Base-by-base conservation (phyloP, 2,329 filamentous ascomycete species). In the Aureobasidium sp. region DNA sequence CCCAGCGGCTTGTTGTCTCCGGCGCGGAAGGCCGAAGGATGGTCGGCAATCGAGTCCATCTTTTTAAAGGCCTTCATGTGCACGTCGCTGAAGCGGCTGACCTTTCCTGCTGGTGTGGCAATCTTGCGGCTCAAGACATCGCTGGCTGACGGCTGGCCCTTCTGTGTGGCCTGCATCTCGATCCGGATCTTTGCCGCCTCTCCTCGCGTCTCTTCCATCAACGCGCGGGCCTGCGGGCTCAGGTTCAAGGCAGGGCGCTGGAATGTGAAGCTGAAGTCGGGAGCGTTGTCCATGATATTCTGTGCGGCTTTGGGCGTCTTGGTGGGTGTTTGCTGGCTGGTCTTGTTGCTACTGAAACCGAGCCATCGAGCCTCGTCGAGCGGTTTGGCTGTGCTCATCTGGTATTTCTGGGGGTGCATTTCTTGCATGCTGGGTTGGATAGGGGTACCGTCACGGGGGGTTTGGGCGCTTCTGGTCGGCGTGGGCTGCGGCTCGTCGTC, bases 1-100 rank as follows among this genome's bases (percentile, higher is more conserved):
- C 33, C 42, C 29, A 73, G 9, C 80, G 79, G 37, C 73, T 79
- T 4, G 79, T 74, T 35, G 33, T 58, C 46, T 19, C 27, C 60
- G 23, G 81, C 81, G 63, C 89, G 81, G 76, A 86, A 94, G 17
- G 87, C 83, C 11, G 92, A 95, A 9, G 90, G 81, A 71, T 96
- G 92, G 64, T 86, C 86, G 45, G 85, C 89, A 69, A 97, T 96
- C 1, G 92, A 96, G 71, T 96, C 91, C 93, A 97, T 96, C 79
- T 95, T 97, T 75, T 90, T 90, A 77, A 97, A 96, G 69, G 93
- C 84, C 53, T 86, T 85, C 83, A 89, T 88, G 71, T 97, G 93
- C 38, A 84, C 85, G 64, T 90, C 87, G 70, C 90, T 96, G 75
- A 87, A 97, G 47, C 93, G 86, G 51, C 85, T 78, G 54, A 84